Conservation (phyloP, 2,329 filamentous ascomycete species). For the Orbilia brochopaga region DNA sequence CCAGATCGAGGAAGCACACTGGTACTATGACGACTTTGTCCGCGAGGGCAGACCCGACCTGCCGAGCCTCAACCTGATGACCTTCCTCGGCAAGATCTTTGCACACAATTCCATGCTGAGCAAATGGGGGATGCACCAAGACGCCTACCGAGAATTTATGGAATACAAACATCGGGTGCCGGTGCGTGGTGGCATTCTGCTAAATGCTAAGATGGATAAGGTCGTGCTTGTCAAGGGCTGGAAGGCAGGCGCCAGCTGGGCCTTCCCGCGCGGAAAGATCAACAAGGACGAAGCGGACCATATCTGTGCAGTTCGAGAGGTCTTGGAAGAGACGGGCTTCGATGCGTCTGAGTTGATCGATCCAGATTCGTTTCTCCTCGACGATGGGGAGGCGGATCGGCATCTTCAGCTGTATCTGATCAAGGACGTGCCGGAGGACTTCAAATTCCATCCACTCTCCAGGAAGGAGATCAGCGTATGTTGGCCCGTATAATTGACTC, state of each 20-base stretch:
- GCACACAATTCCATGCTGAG: conserved; percentile 85
- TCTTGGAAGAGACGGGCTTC: conserved; percentile 94
- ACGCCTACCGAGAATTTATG: conserved; percentile 88
- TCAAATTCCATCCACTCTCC: conserved; percentile 84
- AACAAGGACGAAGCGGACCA: conserved; percentile 95
- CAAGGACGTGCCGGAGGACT: conserved; percentile 83
- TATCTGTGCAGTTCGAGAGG: conserved; percentile 90
- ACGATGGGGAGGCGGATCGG: conserved; percentile 69
- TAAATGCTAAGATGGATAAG: conserved; percentile 93
- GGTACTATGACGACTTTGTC: conserved; percentile 99
- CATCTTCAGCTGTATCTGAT: conserved; percentile 93
- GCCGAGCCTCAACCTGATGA: conserved; percentile 74
- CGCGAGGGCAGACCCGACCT: conserved; percentile 77
- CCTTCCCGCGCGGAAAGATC: conserved; percentile 95
- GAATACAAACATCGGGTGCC: conserved; percentile 94
- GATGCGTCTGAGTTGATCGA: conserved; percentile 80
- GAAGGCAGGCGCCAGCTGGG: conserved; percentile 97
- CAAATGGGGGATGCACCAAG: conserved; percentile 70
- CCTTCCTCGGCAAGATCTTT: conserved; percentile 89
- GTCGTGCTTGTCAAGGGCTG: conserved; percentile 93
- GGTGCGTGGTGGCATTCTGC: conserved; percentile 88
- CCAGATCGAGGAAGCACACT: conserved; percentile 98
- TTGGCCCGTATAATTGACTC: conserved; percentile 44
- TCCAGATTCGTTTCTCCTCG: conserved; percentile 70
- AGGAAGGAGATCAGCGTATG: conserved; percentile 86